Conservation (phyloP, 1,284 basidiomycete species). For the Uromyces viciae-fabae region DNA sequence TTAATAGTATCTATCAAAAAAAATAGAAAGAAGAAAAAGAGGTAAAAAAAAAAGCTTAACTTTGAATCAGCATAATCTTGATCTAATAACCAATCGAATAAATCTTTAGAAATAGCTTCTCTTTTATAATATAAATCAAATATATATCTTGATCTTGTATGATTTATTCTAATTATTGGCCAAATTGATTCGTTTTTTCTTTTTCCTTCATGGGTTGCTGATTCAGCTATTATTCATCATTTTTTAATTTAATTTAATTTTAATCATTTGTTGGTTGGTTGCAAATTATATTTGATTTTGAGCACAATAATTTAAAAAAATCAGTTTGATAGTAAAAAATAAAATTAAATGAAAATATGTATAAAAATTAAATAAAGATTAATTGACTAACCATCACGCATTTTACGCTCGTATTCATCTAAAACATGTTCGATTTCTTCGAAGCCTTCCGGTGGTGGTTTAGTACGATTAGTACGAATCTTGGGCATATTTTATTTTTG, state of each 20-base stretch:
- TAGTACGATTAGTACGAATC: constrained; percentile 88
- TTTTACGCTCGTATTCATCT: constrained; percentile 91
- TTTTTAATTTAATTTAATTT: neutral
- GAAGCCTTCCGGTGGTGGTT: constrained; percentile 91
- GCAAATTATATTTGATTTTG: neutral
- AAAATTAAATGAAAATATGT: neutral
- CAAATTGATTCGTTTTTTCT: constrained; percentile 94
- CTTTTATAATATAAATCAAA: constrained; percentile 99
- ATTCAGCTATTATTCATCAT: constrained; percentile 63
- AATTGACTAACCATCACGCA: constrained; percentile 66
- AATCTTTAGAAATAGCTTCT: constrained; percentile 84
- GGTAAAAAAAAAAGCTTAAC: constrained; percentile 58
- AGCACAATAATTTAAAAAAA: neutral
- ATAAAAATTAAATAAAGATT: neutral
- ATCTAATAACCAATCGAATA: constrained; percentile 98
- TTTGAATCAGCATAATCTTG: constrained; percentile 96
- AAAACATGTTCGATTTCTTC: constrained; percentile 94
- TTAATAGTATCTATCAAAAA: neutral
- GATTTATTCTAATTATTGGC: constrained; percentile 97
- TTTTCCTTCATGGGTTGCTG: constrained; percentile 94
- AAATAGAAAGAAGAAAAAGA: neutral
- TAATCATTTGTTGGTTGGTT: neutral
- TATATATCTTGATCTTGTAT: constrained; percentile 75
- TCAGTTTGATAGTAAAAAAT: neutral
- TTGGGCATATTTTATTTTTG: no score